phyloP scores from a whole-genome alignment of 805 yeast genomes.

The Hanseniaspora vineae region DNA sequence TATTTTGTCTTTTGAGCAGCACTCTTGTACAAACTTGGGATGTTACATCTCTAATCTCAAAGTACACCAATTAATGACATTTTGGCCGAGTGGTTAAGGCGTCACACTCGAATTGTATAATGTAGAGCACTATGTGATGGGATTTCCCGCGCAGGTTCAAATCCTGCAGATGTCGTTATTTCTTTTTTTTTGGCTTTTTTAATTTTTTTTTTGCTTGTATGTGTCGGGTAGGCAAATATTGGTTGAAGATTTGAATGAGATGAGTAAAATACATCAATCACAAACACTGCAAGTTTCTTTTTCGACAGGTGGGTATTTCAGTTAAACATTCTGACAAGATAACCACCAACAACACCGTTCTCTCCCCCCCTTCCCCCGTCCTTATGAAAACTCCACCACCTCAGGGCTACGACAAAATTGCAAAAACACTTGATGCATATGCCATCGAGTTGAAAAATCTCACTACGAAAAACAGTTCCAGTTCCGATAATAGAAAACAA shows the following conservation, averaged over 20 bases:
- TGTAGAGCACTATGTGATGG: constrained; percentile 39
- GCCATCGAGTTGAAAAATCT: constrained; percentile 26
- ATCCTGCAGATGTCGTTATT: constrained; percentile 60
- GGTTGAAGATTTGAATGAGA: too few species aligned
- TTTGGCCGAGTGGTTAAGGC: constrained; percentile 73
- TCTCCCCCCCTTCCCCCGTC: too few species aligned
- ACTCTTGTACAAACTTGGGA: too few species aligned
- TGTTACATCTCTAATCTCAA: too few species aligned
- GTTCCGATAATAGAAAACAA: too few species aligned
- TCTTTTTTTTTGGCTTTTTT: neutral
- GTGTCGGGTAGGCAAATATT: constrained; percentile 23
- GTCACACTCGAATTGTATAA: constrained; percentile 47
- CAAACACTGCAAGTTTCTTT: too few species aligned
- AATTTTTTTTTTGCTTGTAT: neutral
- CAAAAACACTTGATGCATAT: constrained; percentile 51
- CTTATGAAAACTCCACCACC: constrained; percentile 27
- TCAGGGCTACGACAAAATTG: constrained; percentile 56
- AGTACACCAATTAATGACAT: constrained; percentile 24
- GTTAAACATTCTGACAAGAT: too few species aligned
- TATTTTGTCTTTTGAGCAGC: too few species aligned
- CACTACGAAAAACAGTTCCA: too few species aligned
- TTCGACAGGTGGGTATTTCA: too few species aligned
- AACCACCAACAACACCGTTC: too few species aligned
- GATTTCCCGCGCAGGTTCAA: constrained; percentile 74
- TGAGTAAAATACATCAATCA: too few species aligned